A percentile compares a stretch with the other conserved stretches of the same genome.
These are phyloP conservation scores for Penicillium manginii DNA, from an alignment of 495 filamentous ascomycete genomes.

Conservation along the genomic window DNA sequence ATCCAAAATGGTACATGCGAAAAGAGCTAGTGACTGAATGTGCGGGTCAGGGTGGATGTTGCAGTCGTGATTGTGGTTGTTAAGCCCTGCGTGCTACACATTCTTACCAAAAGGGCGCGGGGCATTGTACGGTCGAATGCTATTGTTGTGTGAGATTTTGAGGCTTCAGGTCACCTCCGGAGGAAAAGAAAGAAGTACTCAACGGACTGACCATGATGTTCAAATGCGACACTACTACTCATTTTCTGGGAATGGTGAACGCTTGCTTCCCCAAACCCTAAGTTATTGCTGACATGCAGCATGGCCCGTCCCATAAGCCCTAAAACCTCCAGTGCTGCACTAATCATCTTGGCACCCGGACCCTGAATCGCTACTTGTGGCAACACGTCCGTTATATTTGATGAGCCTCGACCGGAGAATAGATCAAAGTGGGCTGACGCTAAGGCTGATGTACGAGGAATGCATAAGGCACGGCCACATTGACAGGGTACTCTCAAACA, in stretches of 20 bases:
- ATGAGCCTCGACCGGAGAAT: not conserved
- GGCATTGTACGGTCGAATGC: conserved; percentile 8
- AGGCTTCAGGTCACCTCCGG: not conserved
- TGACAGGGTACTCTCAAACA: not conserved
- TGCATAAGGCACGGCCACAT: not conserved
- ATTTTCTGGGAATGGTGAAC: not conserved
- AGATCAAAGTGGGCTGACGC: not conserved
- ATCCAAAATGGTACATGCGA: conserved; percentile 8
- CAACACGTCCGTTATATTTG: not conserved
- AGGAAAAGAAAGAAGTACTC: conserved; percentile 4
- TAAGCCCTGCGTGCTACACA: not conserved
- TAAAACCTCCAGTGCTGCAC: not conserved
- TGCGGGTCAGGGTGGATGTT: conserved; percentile 4
- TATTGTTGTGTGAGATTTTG: not conserved
- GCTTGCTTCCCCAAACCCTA: not conserved
- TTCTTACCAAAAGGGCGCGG: not conserved
- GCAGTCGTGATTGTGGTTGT: conserved; percentile 6
- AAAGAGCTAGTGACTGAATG: conserved; percentile 7
- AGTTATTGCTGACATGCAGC: conserved; percentile 1
- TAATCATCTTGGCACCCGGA: conserved; percentile 1
- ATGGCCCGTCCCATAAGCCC: not conserved
- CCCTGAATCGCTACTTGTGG: not conserved
- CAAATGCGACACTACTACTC: not conserved
- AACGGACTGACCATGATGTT: not conserved
- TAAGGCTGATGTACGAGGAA: not conserved